A percentile compares a stretch with the other conserved stretches of the same genome.
phyloP scores from a whole-genome alignment of 1,284 basidiomycete genomes.

The Malassezia sympodialis region DNA sequence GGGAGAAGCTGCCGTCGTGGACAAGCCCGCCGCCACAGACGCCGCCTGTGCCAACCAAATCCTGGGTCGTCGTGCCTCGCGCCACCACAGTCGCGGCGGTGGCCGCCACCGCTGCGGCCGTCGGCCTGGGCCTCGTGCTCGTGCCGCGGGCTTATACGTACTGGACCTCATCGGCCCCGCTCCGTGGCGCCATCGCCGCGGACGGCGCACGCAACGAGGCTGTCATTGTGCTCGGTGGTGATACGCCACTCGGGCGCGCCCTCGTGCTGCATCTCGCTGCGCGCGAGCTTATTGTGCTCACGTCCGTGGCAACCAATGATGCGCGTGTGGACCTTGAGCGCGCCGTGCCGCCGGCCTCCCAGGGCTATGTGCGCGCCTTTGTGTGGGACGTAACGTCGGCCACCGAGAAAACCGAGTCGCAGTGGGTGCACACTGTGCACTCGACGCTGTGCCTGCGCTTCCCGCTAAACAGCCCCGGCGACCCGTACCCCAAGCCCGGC shows the following conservation, averaged over 20 bases:
- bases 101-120: not conserved
- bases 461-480: constrained; percentile 40
- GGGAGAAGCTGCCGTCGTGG: not conserved
- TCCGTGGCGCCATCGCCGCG: not conserved
- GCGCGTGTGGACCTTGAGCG: constrained; percentile 31
- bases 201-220: constrained; percentile 10
- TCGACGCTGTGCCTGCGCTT: constrained; percentile 34
- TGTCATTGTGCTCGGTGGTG: constrained; percentile 34
- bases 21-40: not conserved
- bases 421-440: constrained; percentile 30
- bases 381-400: constrained; percentile 23
- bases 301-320: constrained; percentile 26
- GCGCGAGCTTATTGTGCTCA: constrained; percentile 39
- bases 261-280: constrained; percentile 29
- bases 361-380: constrained; percentile 41
- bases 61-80: constrained; percentile 13
- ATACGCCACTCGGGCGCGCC: constrained; percentile 39
- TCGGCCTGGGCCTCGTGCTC: constrained; percentile 3
- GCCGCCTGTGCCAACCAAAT: constrained; percentile 21
- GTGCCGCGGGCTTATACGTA: not conserved
- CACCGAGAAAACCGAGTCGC: constrained; percentile 15
- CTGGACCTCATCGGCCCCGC: not conserved
- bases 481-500: constrained; percentile 43
- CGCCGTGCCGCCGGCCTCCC: constrained; percentile 29
- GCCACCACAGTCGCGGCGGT: constrained; percentile 9